Evolutionary conservation across 169 alveolate species (phyloP).

Genomic region (Plasmodium inui): DNA sequence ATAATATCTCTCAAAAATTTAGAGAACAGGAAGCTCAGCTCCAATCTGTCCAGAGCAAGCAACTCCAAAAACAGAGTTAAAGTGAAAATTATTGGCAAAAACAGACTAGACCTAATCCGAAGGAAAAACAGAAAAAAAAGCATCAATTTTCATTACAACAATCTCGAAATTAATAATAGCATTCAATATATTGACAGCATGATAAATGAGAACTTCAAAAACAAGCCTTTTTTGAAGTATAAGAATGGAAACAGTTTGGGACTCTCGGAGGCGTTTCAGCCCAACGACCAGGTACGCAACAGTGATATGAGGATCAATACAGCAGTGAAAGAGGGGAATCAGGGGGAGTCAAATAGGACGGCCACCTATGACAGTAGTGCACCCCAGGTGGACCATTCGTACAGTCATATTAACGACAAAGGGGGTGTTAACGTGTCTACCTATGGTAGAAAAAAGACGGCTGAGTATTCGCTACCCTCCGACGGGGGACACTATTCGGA

Average conservation of each 20-base stretch:
- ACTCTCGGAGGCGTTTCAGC: constrained; percentile 19
- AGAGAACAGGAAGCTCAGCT: constrained; percentile 43
- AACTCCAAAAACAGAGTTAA: constrained; percentile 50
- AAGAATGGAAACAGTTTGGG: constrained; percentile 39
- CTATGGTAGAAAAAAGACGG: background rate
- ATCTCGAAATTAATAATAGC: constrained; percentile 71
- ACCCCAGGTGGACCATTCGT: background rate
- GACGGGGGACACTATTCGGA: background rate
- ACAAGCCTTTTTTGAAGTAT: constrained; percentile 51
- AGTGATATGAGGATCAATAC: background rate
- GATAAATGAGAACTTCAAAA: constrained; percentile 71
- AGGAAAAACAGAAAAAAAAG: constrained; percentile 71
- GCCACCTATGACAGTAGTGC: background rate
- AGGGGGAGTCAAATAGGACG: background rate
- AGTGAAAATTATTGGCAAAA: constrained; percentile 57
- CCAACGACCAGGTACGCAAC: background rate
- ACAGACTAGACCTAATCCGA: constrained; percentile 38
- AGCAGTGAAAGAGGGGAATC: background rate
- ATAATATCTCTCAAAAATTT: constrained; percentile 65
- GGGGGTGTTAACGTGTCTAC: background rate
- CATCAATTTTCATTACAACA: constrained; percentile 65
- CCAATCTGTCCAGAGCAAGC: constrained; percentile 34
- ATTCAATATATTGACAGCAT: constrained; percentile 72
- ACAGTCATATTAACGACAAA: constrained; percentile 16
- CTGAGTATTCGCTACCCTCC: background rate